Evolutionary conservation across 2,329 filamentous ascomycete genomes (phyloP).

Genomic region (Colletotrichum sp.): DNA sequence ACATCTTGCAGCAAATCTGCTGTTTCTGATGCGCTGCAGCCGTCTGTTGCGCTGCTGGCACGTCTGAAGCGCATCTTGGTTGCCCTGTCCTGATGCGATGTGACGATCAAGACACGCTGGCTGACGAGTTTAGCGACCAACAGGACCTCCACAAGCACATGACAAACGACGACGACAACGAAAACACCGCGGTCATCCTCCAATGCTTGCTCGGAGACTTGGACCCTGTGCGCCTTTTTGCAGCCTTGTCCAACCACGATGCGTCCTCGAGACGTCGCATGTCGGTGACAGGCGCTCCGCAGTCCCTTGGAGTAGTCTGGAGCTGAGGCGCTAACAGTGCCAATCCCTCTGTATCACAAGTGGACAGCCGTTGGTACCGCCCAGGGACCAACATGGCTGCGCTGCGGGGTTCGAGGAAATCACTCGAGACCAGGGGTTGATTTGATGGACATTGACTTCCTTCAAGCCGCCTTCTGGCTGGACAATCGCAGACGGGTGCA

Average conservation of each 20-base stretch:
- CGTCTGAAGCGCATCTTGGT: background rate
- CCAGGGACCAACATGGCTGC: background rate
- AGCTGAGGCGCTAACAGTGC: background rate
- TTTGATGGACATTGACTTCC: background rate
- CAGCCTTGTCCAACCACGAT: background rate
- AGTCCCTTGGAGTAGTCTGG: background rate
- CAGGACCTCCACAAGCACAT: background rate
- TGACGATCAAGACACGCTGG: constrained; percentile 15
- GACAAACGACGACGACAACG: background rate
- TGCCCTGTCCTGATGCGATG: constrained; percentile 1
- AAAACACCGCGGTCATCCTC: background rate
- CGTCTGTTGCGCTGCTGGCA: background rate
- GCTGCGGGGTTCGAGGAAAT: background rate
- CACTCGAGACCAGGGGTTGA: background rate
- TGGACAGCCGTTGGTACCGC: background rate
- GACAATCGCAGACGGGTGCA: background rate
- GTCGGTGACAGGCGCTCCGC: background rate
- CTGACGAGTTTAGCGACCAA: background rate
- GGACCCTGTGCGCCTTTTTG: background rate
- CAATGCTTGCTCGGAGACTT: background rate
- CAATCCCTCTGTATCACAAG: background rate
- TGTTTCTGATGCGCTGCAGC: constrained; percentile 15
- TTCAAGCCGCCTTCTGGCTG: constrained; percentile 3
- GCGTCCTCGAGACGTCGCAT: background rate
- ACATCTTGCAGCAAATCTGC: constrained; percentile 20